Evolutionary conservation across 495 filamentous ascomycete genomes (phyloP), one percentile per base, ranked within the genome.

Genomic region (Geoglossum glabrum): DNA sequence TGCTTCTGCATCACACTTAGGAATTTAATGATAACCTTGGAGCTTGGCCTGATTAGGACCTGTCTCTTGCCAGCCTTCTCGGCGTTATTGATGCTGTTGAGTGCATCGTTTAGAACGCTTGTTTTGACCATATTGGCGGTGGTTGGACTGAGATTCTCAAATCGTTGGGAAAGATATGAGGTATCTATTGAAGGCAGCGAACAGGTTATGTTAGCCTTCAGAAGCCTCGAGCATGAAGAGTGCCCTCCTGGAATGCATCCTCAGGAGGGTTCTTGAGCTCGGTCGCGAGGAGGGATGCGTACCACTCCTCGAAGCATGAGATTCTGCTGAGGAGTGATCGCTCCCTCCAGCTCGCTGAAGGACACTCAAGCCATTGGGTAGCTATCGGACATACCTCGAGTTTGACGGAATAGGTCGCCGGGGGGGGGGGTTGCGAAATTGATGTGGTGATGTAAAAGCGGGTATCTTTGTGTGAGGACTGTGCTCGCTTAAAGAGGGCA

Each of bases 1-100:
- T 98, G 93, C 74, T 83, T 84, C 77, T 97, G 92, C 92, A 97
- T 97, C 71, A 95, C 90, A 69, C 79, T 79, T 65, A 98, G 76
- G 81, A 96, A 97, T 82, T 96, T 97, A 79, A 95, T 80, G 67
- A 96, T 97, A 78, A 97, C 92, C 82, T 98, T 98, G 67, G 90
- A 96, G 72, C 79, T 84, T 67, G 92, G 92, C 61, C 89, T 80
- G 78, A 98, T 93, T 66, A 97, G 72, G 65, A 96, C 92, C 76
- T 98, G 92, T 65, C 92, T 87, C 83, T 95, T 95, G 71, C 92
- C 92, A 64, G 83, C 78, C 83, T 97, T 96, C 81, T 98, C 92
- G 78, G 92, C 92, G 72, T 97, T 98, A 86, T 98, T 97, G 83
- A 98, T 95, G 79, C 83, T 80, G 72, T 97, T 97, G 65, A 98